phyloP scores from a whole-genome alignment of 2,329 filamentous ascomycete genomes.

The Scytalidium lignicola region DNA sequence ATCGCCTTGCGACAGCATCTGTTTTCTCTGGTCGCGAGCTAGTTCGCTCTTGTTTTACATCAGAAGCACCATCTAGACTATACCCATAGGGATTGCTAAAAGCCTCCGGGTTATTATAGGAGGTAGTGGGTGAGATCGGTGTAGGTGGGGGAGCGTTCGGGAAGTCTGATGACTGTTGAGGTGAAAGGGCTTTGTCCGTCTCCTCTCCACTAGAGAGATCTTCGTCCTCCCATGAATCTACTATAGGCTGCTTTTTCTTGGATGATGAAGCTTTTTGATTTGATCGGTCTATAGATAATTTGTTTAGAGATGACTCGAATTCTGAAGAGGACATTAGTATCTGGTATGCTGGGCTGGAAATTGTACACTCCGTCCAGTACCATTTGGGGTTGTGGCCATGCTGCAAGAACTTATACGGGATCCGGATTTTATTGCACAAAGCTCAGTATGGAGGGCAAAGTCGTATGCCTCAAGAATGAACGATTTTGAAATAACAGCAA shows the following conservation, averaged over 20 bases:
- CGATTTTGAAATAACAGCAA: too few species aligned
- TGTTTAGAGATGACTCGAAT: constrained; percentile 21
- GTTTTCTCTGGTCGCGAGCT: constrained; percentile 75
- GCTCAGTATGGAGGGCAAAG: too few species aligned
- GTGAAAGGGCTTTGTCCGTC: constrained; percentile 17
- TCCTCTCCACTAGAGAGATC: constrained; percentile 38
- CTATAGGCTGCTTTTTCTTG: constrained; percentile 36
- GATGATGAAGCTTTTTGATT: constrained; percentile 18
- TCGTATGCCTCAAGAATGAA: too few species aligned
- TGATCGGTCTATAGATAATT: constrained; percentile 20
- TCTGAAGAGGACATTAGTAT: constrained; percentile 10
- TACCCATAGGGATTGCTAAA: constrained; percentile 21
- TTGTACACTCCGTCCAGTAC: too few species aligned
- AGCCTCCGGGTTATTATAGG: constrained; percentile 2
- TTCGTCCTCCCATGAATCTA: constrained; percentile 77
- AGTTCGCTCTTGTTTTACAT: constrained; percentile 13
- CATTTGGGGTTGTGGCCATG: too few species aligned
- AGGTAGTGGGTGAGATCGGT: constrained; percentile 51
- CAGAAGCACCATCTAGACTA: constrained; percentile 5
- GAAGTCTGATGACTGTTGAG: constrained; percentile 23
- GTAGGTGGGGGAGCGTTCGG: constrained; percentile 60
- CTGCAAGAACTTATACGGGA: too few species aligned
- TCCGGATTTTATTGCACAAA: too few species aligned
- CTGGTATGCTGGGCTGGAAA: too few species aligned
- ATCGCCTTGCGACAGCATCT: constrained; percentile 78